Evolutionary conservation across 1,284 basidiomycete species (phyloP).

Genomic region (Testicularia cyperi): DNA sequence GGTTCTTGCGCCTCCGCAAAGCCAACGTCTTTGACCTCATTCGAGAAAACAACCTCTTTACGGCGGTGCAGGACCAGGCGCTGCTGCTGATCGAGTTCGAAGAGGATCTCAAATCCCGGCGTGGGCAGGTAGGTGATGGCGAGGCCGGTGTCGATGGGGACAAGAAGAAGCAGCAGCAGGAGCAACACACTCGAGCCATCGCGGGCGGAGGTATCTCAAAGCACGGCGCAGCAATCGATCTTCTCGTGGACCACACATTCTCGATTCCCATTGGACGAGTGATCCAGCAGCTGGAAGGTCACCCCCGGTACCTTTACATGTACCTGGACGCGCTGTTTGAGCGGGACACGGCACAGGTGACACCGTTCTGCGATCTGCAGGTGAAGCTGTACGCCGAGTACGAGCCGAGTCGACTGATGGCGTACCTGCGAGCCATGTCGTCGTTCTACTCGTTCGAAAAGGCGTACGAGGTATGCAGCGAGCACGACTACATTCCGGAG

Average conservation of each 20-base stretch:
- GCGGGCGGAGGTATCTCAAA: conserved; percentile 18
- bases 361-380: conserved; percentile 81
- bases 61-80: conserved; percentile 90
- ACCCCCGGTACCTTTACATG: conserved; percentile 81
- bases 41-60: conserved; percentile 88
- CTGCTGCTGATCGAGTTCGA: conserved; percentile 91
- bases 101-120: conserved; percentile 69
- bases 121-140: background rate
- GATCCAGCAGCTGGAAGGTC: conserved; percentile 77
- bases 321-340: conserved; percentile 89
- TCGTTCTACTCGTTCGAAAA: conserved; percentile 88
- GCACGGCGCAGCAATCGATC: conserved; percentile 72
- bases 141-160: conserved; percentile 2
- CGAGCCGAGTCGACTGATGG: conserved; percentile 75
- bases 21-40: conserved; percentile 94
- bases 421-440: conserved; percentile 81
- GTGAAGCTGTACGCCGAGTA: conserved; percentile 88
- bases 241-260: conserved; percentile 91
- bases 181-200: background rate
- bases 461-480: conserved; percentile 85
- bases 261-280: conserved; percentile 92
- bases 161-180: too few relatives aligned
- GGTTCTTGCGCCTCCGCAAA: conserved; percentile 78
- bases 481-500: conserved; percentile 84
- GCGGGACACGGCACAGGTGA: conserved; percentile 78